Conservation (phyloP, 352 stramenopile species). For the Pythium apleroticum region DNA sequence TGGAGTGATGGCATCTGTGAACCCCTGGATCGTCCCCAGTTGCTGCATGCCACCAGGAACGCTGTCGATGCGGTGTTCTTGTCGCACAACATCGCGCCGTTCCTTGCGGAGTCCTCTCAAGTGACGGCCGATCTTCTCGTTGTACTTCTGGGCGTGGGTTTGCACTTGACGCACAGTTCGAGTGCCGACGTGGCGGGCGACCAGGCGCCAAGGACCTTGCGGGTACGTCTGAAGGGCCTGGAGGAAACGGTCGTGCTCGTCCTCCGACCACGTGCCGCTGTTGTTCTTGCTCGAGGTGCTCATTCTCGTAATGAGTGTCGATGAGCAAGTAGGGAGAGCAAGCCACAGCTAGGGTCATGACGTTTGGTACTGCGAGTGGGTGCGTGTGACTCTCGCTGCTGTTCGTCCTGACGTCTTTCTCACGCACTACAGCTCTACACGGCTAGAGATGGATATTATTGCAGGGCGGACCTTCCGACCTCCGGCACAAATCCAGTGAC, state of each 20-base stretch:
- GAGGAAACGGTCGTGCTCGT: conserved; percentile 34
- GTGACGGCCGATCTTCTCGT: conserved; percentile 59
- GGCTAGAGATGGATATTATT: too few species aligned
- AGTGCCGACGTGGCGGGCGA: conserved; percentile 22
- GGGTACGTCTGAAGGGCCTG: conserved; percentile 24
- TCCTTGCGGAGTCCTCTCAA: conserved; percentile 53
- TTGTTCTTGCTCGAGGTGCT: conserved; percentile 2
- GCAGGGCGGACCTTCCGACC: too few species aligned
- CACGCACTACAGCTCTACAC: too few species aligned
- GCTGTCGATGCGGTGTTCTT: not conserved
- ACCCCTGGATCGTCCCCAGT: not conserved
- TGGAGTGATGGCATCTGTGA: too few species aligned
- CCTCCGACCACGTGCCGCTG: conserved; percentile 18
- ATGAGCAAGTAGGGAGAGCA: too few species aligned
- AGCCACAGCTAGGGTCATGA: too few species aligned
- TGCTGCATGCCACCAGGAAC: not conserved
- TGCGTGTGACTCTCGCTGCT: too few species aligned
- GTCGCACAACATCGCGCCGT: conserved; percentile 27
- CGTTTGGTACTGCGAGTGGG: too few species aligned
- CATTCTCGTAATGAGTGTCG: too few species aligned
- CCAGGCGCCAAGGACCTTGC: conserved; percentile 27
- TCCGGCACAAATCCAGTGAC: too few species aligned
- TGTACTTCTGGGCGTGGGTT: conserved; percentile 50
- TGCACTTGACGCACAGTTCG: conserved; percentile 56
- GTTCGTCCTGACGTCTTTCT: too few species aligned